These are phyloP conservation scores for Conticribra guillardii DNA, from an alignment of 108 stramenopile genomes.

Conservation along the genomic window DNA sequence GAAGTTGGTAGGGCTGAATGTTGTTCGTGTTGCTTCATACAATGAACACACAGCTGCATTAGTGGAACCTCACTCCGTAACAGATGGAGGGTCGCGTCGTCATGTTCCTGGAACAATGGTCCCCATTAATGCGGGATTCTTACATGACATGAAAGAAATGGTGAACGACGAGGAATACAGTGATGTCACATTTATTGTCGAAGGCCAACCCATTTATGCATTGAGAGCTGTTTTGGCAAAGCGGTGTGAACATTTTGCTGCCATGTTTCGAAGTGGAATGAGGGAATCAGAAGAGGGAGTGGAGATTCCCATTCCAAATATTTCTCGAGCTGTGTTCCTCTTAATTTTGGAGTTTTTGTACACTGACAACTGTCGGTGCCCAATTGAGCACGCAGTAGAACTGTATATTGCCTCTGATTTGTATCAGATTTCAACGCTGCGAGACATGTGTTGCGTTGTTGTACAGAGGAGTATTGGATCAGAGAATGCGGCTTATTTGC, in stretches of 20 bases:
- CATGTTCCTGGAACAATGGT: constrained; percentile 58
- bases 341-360: constrained; percentile 94
- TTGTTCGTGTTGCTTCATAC: constrained; percentile 95
- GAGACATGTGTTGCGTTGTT: constrained; percentile 92
- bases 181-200: constrained; percentile 94
- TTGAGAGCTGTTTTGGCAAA: constrained; percentile 87
- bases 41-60: constrained; percentile 97
- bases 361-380: constrained; percentile 91
- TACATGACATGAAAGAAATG: constrained; percentile 84
- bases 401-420: constrained; percentile 92
- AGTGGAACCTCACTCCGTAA: constrained; percentile 71
- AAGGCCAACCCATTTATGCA: constrained; percentile 87
- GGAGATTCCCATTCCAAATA: constrained; percentile 72
- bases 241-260: constrained; percentile 94
- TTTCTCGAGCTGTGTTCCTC: constrained; percentile 83
- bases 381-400: constrained; percentile 88
- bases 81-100: constrained; percentile 59
- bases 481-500: constrained; percentile 78
- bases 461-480: constrained; percentile 87
- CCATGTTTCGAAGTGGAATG: constrained; percentile 97
- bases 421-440: constrained; percentile 91
- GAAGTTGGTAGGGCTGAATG: constrained; percentile 84
- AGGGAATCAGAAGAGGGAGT: constrained; percentile 71
- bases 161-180: constrained; percentile 91
- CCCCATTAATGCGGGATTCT: constrained; percentile 74